These are phyloP conservation scores for Sparassis latifolia DNA, from an alignment of 1,284 basidiomycete species.

Conservation along the genomic window DNA sequence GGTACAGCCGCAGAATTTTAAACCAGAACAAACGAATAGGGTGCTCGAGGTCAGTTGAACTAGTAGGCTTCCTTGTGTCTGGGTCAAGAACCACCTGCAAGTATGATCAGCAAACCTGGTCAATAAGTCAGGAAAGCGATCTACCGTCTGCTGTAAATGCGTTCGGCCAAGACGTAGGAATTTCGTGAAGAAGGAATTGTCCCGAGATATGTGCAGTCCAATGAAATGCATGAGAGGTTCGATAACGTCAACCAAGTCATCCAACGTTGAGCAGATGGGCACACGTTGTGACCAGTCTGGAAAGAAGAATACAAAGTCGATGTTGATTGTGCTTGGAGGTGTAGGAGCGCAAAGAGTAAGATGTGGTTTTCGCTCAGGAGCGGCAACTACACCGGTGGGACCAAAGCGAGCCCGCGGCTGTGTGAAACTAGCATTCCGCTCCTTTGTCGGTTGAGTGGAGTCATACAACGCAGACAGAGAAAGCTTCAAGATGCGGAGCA, in stretches of 20 bases:
- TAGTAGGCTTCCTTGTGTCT: conserved; percentile 46
- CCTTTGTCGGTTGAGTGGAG: conserved; percentile 40
- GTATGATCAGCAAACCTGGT: neutral
- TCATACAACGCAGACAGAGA: conserved; percentile 70
- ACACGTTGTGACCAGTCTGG: conserved; percentile 73
- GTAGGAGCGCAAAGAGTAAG: conserved; percentile 69
- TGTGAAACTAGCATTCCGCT: conserved; percentile 52
- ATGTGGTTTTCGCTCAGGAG: conserved; percentile 49
- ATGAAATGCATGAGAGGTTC: conserved; percentile 75
- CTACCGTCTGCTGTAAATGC: conserved; percentile 39
- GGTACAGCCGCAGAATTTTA: conserved; percentile 69
- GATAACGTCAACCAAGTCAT: conserved; percentile 68
- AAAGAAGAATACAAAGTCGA: conserved; percentile 86
- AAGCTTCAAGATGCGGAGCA: conserved; percentile 68
- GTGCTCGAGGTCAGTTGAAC: conserved; percentile 45
- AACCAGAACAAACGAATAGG: conserved; percentile 74
- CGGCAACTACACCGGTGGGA: conserved; percentile 42
- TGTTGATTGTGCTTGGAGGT: conserved; percentile 65
- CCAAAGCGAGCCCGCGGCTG: conserved; percentile 59
- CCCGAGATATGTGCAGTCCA: conserved; percentile 69
- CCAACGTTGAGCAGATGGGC: conserved; percentile 55
- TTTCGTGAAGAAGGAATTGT: conserved; percentile 58
- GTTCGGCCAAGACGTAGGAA: conserved; percentile 51
- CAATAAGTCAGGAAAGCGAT: conserved; percentile 7
- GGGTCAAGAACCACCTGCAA: conserved; percentile 44